Evolutionary conservation across 2,329 filamentous ascomycete genomes (phyloP), one percentile per base, ranked within the genome.

Genomic region (Colletotrichum melonis): DNA sequence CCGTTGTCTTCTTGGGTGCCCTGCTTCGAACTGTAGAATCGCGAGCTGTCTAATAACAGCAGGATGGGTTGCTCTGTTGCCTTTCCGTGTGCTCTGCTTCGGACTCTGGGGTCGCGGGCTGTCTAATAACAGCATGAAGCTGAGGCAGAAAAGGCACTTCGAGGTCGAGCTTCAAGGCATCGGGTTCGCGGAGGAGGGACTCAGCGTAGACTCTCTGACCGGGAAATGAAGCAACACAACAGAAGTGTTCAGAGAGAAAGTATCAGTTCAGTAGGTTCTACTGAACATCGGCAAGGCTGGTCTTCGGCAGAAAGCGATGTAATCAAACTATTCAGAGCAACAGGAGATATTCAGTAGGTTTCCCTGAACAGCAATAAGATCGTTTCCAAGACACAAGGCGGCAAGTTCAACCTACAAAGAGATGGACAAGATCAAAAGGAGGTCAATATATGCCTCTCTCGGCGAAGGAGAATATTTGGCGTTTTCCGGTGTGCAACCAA

Each of bases 61-160:
- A 59, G 69, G 3, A 12, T 9, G 38, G 26, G 14, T 38, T 67
- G 32, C 26, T 65, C 24, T 16, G n/a, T 22, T 56, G 30, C 24
- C 58, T 26, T 59, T 11, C 28, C 67, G 55, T 35, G 22, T 28
- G 16, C 26, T 60, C 52, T 63, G 68, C 74, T 75, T 75, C 73
- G 57, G 75, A 74, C 75, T 59, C n/a, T 16, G 32, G 52, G 24
- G 69, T 70, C 74, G 19, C 60, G n/a, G 67, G 67, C 75, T 76
- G 75, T 76, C 75, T 75, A 76, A 58, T 75, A 76, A 76, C 75
- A 76, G 70, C 75, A 60, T 64, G 73, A 75, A 71, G 71, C 70
- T 35, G n/a, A 38, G 38, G 38, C 46, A 28, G 49, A 60, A 65
- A 63, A 70, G 38, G 67, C 68, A 68, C 55, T 12, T n/a, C 46